These are phyloP conservation scores for Anaeramoeba ignava DNA, from an alignment of 78 protist species.

Conservation along the genomic window DNA sequence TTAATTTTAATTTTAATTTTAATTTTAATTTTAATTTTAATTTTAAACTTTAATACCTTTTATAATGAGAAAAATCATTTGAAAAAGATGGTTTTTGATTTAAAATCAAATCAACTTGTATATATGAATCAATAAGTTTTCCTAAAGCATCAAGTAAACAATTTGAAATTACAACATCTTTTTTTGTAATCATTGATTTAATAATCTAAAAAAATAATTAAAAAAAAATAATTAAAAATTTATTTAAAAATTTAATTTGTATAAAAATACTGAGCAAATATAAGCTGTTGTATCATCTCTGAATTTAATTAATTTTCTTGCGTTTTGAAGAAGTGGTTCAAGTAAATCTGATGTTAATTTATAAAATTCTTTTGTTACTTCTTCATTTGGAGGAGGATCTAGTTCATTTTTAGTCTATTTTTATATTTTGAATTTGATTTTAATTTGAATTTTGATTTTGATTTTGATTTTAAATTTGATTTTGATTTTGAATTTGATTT, in stretches of 20 bases:
- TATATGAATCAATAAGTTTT: neutral
- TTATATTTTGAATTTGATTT: no score
- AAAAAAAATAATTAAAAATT: no score
- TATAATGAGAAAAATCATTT: conserved; percentile 1
- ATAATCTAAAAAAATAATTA: no score
- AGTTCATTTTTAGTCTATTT: no score
- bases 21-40: neutral
- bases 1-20: neutral
- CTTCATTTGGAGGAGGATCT: no score
- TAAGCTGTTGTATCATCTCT: neutral
- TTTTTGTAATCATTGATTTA: no score
- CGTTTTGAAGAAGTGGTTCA: neutral
- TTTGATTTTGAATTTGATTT: no score
- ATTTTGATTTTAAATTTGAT: no score
- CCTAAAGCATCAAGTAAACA: no score
- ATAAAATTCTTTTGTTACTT: neutral
- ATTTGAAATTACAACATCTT: no score
- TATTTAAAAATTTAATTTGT: no score
- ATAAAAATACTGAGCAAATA: neutral
- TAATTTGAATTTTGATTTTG: no score
- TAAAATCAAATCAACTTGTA: neutral
- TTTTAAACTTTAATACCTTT: neutral
- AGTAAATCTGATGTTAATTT: neutral
- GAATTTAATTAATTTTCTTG: neutral
- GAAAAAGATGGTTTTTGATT: neutral